Evolutionary conservation across 1,139 yeast species (phyloP).

Genomic region (Kodamaea plutei): DNA sequence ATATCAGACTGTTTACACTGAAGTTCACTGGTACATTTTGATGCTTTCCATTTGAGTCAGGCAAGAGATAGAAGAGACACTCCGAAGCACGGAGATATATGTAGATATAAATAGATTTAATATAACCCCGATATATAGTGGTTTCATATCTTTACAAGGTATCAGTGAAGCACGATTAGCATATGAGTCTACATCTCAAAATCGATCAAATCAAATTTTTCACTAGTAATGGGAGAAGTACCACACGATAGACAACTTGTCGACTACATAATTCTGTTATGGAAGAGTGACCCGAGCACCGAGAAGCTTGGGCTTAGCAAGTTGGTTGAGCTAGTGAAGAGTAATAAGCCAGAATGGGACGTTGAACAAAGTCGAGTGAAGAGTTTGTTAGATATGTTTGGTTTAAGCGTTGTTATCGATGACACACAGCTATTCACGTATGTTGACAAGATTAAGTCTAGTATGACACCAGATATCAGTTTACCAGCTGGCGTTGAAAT

Average conservation of each 20-base stretch:
- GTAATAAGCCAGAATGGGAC: constrained; percentile 56
- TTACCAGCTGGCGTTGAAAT: constrained; percentile 47
- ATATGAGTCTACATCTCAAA: too few relatives aligned
- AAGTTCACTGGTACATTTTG: too few relatives aligned
- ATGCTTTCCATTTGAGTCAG: too few relatives aligned
- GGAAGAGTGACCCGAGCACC: constrained; percentile 66
- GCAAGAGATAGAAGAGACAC: too few relatives aligned
- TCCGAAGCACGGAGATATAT: too few relatives aligned
- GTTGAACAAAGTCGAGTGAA: constrained; percentile 58
- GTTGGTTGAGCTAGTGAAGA: constrained; percentile 49
- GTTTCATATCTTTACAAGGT: too few relatives aligned
- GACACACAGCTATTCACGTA: constrained; percentile 41
- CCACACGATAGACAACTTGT: constrained; percentile 68
- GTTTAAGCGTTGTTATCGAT: constrained; percentile 35
- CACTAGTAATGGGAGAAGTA: too few relatives aligned
- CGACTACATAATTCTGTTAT: constrained; percentile 55
- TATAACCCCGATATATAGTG: too few relatives aligned
- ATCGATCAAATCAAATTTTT: too few relatives aligned
- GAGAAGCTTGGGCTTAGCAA: constrained; percentile 56
- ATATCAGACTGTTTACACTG: too few relatives aligned
- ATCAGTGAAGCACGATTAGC: too few relatives aligned
- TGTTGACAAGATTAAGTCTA: constrained; percentile 52
- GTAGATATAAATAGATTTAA: too few relatives aligned
- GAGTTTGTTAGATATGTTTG: constrained; percentile 50
- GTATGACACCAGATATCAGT: constrained; percentile 44